Conservation (phyloP, 305 asterid genomes). For the Fraxinus albicans region DNA sequence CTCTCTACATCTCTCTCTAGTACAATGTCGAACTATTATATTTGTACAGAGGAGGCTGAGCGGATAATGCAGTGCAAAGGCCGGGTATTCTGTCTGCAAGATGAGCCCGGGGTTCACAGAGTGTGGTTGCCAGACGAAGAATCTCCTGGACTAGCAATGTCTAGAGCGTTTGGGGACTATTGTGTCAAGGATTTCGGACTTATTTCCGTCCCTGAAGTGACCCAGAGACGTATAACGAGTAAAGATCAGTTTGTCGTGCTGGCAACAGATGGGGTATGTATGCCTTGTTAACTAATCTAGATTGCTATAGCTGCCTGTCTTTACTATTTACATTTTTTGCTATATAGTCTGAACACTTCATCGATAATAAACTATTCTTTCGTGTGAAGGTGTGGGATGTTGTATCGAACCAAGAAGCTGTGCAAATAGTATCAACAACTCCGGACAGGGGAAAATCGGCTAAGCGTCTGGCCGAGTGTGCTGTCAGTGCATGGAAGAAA, state of each 20-base stretch:
- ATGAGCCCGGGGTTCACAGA: conserved; percentile 86
- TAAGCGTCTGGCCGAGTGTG: conserved; percentile 65
- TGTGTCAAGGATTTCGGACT: conserved; percentile 82
- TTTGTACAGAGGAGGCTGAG: conserved; percentile 76
- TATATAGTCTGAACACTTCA: not conserved
- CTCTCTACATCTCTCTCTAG: not conserved
- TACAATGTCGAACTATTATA: not conserved
- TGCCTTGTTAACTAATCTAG: not conserved
- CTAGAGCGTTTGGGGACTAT: conserved; percentile 92
- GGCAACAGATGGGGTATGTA: conserved; percentile 94
- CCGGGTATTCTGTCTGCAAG: conserved; percentile 66
- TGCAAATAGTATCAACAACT: conserved; percentile 56
- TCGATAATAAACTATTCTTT: not conserved
- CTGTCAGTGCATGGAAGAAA: conserved; percentile 70
- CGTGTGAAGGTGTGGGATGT: conserved; percentile 91
- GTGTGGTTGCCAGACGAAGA: conserved; percentile 84
- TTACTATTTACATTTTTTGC: not conserved
- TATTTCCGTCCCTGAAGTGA: conserved; percentile 82
- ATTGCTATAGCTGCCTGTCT: not conserved
- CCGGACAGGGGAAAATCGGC: conserved; percentile 64
- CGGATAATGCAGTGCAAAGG: conserved; percentile 73
- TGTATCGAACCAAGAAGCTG: conserved; percentile 85
- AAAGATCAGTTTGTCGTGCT: conserved; percentile 77
- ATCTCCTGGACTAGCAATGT: conserved; percentile 96
- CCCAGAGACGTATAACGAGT: conserved; percentile 59